Evolutionary conservation across 108 stramenopile species (phyloP).

Genomic region (Cylindrotheca closterium): DNA sequence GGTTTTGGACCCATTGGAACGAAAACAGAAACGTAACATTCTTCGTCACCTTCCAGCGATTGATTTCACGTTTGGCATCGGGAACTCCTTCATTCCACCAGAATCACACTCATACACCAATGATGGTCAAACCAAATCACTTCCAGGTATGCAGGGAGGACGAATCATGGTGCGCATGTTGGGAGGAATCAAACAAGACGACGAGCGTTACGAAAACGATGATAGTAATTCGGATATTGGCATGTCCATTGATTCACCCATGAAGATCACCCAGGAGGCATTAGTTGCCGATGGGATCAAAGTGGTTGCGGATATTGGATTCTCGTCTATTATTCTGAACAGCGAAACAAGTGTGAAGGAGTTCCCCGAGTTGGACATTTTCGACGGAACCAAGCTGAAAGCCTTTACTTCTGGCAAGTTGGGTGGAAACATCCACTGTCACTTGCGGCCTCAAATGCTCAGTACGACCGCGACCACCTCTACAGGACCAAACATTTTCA

Average conservation of each 20-base stretch:
- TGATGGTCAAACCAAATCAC: constrained; percentile 75
- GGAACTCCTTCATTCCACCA: constrained; percentile 79
- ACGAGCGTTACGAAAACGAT: constrained; percentile 26
- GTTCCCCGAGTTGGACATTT: constrained; percentile 88
- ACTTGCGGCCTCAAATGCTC: constrained; percentile 76
- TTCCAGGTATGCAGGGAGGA: constrained; percentile 79
- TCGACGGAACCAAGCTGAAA: constrained; percentile 67
- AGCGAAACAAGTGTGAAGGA: constrained; percentile 80
- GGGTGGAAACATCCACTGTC: constrained; percentile 59
- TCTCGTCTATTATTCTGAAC: constrained; percentile 57
- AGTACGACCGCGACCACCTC: constrained; percentile 23
- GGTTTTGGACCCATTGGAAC: constrained; percentile 70
- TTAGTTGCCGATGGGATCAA: constrained; percentile 73
- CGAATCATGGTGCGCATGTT: constrained; percentile 64
- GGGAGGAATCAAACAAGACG: constrained; percentile 53
- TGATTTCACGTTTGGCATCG: constrained; percentile 77
- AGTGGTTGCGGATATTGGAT: constrained; percentile 72
- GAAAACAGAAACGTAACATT: constrained; percentile 71
- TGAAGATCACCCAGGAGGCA: not conserved
- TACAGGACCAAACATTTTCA: constrained; percentile 74
- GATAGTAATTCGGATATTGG: constrained; percentile 6
- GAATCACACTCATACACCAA: constrained; percentile 78
- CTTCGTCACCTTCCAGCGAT: constrained; percentile 84
- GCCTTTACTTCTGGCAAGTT: constrained; percentile 62
- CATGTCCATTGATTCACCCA: not conserved